A percentile compares a stretch with the other conserved stretches of the same genome.
Conservation (phyloP, 148 eudicot genomes). For the Rhododendron simsii region DNA sequence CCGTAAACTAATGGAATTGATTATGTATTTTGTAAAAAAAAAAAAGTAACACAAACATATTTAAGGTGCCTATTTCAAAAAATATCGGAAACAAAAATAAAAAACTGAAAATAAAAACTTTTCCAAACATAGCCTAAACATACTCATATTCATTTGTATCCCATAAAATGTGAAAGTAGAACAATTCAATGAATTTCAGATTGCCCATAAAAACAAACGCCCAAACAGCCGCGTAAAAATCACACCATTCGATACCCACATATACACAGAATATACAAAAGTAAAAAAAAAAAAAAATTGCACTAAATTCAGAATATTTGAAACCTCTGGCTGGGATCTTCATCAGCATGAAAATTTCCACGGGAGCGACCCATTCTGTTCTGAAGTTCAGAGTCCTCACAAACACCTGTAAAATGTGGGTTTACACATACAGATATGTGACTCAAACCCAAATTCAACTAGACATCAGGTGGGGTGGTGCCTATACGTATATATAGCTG, state of each 20-base stretch:
- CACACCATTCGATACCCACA: not conserved
- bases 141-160: not conserved
- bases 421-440: not conserved
- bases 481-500: not conserved
- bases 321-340: conserved; percentile 50
- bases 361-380: conserved; percentile 47
- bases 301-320: not conserved
- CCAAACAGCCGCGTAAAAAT: not conserved
- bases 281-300: not conserved
- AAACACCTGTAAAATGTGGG: not conserved
- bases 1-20: too few relatives aligned
- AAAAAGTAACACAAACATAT: too few relatives aligned
- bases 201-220: not conserved
- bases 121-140: not conserved
- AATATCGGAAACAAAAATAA: too few relatives aligned
- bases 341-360: conserved; percentile 42
- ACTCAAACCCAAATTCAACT: not conserved
- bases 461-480: not conserved
- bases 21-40: too few relatives aligned
- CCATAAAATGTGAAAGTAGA: not conserved
- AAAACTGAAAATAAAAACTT: too few relatives aligned
- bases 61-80: too few relatives aligned
- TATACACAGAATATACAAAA: not conserved
- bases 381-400: conserved; percentile 4
- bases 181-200: not conserved